Conservation (phyloP, 1,284 basidiomycete genomes). For the Prillingera fragicola region DNA sequence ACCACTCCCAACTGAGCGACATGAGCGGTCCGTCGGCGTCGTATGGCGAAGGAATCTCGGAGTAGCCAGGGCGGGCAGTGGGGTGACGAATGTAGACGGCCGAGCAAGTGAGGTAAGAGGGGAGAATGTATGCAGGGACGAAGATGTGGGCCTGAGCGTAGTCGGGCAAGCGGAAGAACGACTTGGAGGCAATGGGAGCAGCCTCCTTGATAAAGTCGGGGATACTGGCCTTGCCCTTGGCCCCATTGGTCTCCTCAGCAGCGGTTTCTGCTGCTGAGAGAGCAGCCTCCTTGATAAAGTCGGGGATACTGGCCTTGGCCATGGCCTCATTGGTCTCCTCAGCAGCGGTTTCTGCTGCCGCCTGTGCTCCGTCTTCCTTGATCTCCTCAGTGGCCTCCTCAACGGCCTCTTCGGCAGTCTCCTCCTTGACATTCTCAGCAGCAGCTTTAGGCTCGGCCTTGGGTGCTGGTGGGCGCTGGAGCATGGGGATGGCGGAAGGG, state of each 20-base stretch:
- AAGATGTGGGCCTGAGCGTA: slow-evolving; percentile 90
- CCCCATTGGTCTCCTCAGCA: slow-evolving; percentile 2
- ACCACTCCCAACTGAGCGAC: slow-evolving; percentile 85
- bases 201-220: slow-evolving; percentile 1
- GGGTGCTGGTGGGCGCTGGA: slow-evolving; percentile 42
- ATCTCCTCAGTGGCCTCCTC: slow-evolving; percentile 9
- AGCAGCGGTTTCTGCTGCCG: slow-evolving; percentile 5
- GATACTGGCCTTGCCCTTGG: slow-evolving; percentile 3
- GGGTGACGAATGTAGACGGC: slow-evolving; percentile 92
- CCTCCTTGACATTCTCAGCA: slow-evolving; percentile 25
- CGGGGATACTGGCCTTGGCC: not conserved
- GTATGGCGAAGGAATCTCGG: slow-evolving; percentile 88
- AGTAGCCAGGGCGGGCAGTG: slow-evolving; percentile 84
- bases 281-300: too few species aligned
- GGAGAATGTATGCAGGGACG: slow-evolving; percentile 90
- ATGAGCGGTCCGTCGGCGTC: slow-evolving; percentile 87
- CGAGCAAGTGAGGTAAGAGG: slow-evolving; percentile 85
- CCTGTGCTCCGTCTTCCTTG: slow-evolving; percentile 12
- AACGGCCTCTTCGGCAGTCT: slow-evolving; percentile 19
- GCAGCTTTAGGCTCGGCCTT: slow-evolving; percentile 21
- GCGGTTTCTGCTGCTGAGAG: slow-evolving; percentile 8
- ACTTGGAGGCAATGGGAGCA: slow-evolving; percentile 3
- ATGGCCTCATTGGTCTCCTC: slow-evolving; percentile 1
- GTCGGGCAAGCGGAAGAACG: slow-evolving; percentile 72
- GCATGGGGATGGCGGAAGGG: slow-evolving; percentile 71